phyloP scores from a whole-genome alignment of 306 rosid genomes.

The Senna siamea region DNA sequence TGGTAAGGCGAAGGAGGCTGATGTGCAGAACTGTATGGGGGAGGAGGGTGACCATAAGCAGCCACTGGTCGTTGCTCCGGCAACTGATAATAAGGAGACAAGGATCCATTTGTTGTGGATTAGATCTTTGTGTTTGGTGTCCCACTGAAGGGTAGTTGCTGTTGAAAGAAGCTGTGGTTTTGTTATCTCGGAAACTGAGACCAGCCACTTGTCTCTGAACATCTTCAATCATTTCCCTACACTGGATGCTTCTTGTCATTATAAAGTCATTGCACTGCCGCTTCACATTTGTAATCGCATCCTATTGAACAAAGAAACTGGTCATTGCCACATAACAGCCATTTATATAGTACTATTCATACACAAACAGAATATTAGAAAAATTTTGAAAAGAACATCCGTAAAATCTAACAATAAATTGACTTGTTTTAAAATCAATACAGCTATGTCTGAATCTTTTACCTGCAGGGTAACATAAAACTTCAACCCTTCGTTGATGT shows the following conservation, averaged over 20 bases:
- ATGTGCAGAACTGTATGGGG: conserved; percentile 63
- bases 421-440: conserved; percentile 30
- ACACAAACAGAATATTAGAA: conserved; percentile 7
- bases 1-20: conserved; percentile 74
- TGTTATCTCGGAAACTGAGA: conserved; percentile 81
- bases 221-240: conserved; percentile 96
- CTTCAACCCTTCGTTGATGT: conserved; percentile 91
- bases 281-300: conserved; percentile 91
- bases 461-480: conserved; percentile 95
- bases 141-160: conserved; percentile 60
- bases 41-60: conserved; percentile 53
- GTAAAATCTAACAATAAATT: background rate
- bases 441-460: conserved; percentile 22
- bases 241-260: conserved; percentile 97
- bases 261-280: conserved; percentile 95
- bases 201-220: conserved; percentile 92
- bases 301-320: conserved; percentile 56
- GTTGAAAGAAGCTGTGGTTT: conserved; percentile 53
- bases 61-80: conserved; percentile 63
- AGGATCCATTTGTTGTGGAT: conserved; percentile 57
- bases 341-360: background rate
- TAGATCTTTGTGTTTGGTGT: conserved; percentile 69
- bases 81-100: conserved; percentile 74
- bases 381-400: background rate
- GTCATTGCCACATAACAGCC: conserved; percentile 8